Base-by-base conservation (phyloP, 352 stramenopile species). In the Pseudoperonospora humuli region DNA sequence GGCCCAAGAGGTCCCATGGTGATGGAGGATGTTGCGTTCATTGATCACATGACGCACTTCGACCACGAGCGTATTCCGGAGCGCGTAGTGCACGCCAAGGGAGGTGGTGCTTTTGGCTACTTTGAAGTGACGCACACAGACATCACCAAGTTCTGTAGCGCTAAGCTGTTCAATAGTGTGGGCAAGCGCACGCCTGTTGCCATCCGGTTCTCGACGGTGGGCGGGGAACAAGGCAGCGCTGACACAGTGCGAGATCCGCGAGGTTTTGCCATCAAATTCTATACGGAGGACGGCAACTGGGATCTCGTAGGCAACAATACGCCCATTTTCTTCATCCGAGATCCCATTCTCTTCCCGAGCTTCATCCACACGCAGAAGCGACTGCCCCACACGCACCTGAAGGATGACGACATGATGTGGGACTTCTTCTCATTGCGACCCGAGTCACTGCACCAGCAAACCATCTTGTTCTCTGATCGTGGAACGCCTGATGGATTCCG, bases 341-440 rank as follows among this genome's bases (percentile, higher is more conserved):
- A 97, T 54, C 75, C 87, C 7, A 90, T 95, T 24, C 67, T 96
- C 17, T 96, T 96, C 55, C 88, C 88, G 9, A 86, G 78, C 54
- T 95, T 96, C 60, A 96, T 96, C 53, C 88, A 96, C 66, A 95
- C 87, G 38, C 86, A 95, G 61, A 96, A 97, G 66, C 75, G 86
- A 27, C 80, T 96, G 57, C 83, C 88, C n/a, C 57, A 62, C 42
- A 95, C 78, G 19, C 81, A 96, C 54, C 56, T 92, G 20, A 87
- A 92, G 37, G 77, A 95, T 36, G 60, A 64, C 27, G 69, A 96
- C 32, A 89, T 87, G 64, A 92, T 95, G 53, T 96, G 87, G 82
- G 86, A 96, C 59, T 96, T 95, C 57, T 87, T 94, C 47, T 89
- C 78, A n/a, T 72, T 95, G n/a, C 82, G 85, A 9, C 89, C 89